These are phyloP conservation scores for Reutealis trisperma DNA, from an alignment of 345 rosid genomes.

Conservation along the genomic window DNA sequence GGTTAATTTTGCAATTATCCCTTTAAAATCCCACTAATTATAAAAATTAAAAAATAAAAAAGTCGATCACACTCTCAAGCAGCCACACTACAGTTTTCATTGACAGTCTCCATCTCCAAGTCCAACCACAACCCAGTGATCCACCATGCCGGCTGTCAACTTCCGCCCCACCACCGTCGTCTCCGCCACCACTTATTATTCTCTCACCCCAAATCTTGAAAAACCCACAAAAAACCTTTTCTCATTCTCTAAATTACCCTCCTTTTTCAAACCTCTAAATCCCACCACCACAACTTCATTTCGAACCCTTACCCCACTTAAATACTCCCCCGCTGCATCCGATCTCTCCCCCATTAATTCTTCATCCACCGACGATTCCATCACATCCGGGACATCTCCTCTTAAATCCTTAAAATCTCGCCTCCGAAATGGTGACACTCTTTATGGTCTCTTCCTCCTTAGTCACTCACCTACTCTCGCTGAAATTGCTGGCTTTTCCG, in stretches of 20 bases:
- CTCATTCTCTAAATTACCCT: neutral
- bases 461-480: conserved; percentile 89
- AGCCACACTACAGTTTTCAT: neutral
- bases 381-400: neutral
- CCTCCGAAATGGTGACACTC: conserved; percentile 68
- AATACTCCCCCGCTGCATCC: conserved; percentile 30
- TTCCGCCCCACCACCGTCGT: neutral
- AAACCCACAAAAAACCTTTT: conserved; percentile 13
- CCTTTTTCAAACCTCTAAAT: conserved; percentile 28
- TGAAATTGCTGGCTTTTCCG: conserved; percentile 82
- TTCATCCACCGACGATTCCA: conserved; percentile 11
- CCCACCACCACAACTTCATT: conserved; percentile 18
- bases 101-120: neutral
- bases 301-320: conserved; percentile 30
- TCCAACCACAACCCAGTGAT: neutral
- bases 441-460: conserved; percentile 82
- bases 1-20: too few species aligned
- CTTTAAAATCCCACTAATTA: too few species aligned
- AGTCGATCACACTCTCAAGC: too few species aligned
- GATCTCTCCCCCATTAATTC: conserved; percentile 31
- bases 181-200: neutral
- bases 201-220: neutral
- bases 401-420: conserved; percentile 60
- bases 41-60: too few species aligned
- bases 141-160: conserved; percentile 28